Evolutionary conservation across 2,329 filamentous ascomycete genomes (phyloP).

Genomic region (Fusarium nisikadoi): DNA sequence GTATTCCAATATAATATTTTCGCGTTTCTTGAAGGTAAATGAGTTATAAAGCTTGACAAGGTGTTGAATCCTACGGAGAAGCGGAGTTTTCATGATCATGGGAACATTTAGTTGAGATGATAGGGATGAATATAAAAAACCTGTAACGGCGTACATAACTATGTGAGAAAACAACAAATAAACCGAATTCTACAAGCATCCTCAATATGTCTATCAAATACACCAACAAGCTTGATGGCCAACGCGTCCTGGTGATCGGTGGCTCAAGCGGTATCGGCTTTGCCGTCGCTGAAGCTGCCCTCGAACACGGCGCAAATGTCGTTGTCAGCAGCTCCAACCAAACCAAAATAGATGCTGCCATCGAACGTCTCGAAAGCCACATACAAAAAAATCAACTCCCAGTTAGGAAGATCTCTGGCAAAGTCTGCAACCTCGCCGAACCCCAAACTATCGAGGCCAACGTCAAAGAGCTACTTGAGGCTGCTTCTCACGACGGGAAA

Average conservation of each 20-base stretch:
- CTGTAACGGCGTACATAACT: fast-evolving
- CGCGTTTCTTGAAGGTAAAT: neutral
- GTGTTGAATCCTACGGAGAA: neutral
- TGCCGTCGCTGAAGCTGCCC: neutral
- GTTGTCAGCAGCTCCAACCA: neutral
- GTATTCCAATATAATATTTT: fast-evolving
- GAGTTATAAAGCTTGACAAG: too few species aligned
- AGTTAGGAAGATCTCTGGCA: neutral
- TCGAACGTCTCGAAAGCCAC: fast-evolving
- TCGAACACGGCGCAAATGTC: neutral
- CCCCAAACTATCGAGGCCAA: neutral
- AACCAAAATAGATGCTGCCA: neutral
- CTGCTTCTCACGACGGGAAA: neutral
- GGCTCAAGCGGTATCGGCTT: neutral
- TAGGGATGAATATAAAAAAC: neutral
- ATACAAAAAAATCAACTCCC: fast-evolving
- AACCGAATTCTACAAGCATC: fast-evolving
- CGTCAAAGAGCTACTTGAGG: neutral
- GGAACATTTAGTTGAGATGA: too few species aligned
- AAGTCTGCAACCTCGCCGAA: neutral
- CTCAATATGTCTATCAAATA: neutral
- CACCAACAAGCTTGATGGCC: neutral
- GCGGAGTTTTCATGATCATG: neutral
- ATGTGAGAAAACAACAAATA: fast-evolving
- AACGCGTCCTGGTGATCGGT: neutral